Evolutionary conservation across 208 protist species (phyloP).

Genomic region (Phytomonas sp.): DNA sequence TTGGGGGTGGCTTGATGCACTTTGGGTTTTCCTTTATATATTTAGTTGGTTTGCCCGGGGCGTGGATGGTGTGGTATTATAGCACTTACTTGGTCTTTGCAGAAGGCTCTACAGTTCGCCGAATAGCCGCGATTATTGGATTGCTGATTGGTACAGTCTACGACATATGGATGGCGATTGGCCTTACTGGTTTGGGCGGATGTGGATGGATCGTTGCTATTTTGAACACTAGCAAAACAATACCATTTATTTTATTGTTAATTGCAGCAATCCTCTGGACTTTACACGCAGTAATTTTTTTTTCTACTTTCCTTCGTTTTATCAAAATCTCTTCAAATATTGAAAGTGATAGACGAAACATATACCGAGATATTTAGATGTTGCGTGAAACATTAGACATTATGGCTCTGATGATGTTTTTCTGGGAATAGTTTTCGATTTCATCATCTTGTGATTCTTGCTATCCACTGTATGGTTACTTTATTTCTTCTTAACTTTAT

Average conservation of each 20-base stretch:
- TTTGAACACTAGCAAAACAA: background rate
- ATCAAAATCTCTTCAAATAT: slow-evolving; percentile 5
- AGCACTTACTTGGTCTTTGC: slow-evolving; percentile 54
- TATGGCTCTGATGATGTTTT: background rate
- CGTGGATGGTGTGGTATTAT: slow-evolving; percentile 81
- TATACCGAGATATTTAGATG: slow-evolving; percentile 1
- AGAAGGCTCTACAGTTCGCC: slow-evolving; percentile 27
- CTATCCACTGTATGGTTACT: background rate
- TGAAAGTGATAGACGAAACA: background rate
- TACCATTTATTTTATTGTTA: slow-evolving; percentile 36
- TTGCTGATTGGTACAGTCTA: slow-evolving; percentile 52
- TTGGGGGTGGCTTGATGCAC: slow-evolving; percentile 39
- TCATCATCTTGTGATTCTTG: background rate
- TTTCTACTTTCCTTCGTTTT: slow-evolving; percentile 42
- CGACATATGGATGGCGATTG: slow-evolving; percentile 78
- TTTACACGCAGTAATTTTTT: slow-evolving; percentile 41
- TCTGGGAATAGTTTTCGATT: background rate
- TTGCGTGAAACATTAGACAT: background rate
- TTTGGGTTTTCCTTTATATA: slow-evolving; percentile 84
- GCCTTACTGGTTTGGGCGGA: slow-evolving; percentile 54
- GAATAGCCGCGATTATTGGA: slow-evolving; percentile 47
- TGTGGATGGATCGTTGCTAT: slow-evolving; percentile 72
- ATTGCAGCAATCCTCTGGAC: slow-evolving; percentile 64
- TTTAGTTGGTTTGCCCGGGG: slow-evolving; percentile 69
- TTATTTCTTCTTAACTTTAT: background rate